Percentiles rank a stretch among this genome's conserved stretches.
These are phyloP conservation scores for Trichosporon coremiiforme DNA, from an alignment of 1,284 basidiomycete species.

Conservation along the genomic window DNA sequence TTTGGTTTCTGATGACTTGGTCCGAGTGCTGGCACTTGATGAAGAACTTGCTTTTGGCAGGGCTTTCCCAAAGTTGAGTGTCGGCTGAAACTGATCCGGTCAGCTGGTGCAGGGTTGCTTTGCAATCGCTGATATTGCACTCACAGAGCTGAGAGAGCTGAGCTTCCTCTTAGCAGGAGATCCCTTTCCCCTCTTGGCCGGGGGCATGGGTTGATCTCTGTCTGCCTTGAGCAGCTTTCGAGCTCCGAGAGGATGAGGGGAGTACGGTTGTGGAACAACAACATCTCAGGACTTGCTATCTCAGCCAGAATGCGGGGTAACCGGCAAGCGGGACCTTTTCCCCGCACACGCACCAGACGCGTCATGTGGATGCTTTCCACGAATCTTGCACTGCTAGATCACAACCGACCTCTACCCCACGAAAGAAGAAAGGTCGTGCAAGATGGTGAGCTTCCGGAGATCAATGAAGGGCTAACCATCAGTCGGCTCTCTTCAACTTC, in stretches of 20 bases:
- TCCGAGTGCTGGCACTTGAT: neutral
- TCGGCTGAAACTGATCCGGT: conserved; percentile 42
- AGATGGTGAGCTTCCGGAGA: neutral
- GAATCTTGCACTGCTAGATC: neutral
- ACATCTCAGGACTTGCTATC: conserved; percentile 3
- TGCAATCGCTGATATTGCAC: neutral
- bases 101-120: conserved; percentile 12
- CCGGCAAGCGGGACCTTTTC: conserved; percentile 10
- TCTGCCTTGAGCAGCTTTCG: conserved; percentile 3
- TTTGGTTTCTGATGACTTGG: neutral
- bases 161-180: conserved; percentile 10
- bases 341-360: conserved; percentile 14
- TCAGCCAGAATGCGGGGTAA: conserved; percentile 22
- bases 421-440: conserved; percentile 16
- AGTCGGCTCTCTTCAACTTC: conserved; percentile 99
- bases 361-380: conserved; percentile 15
- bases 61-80: conserved; percentile 36
- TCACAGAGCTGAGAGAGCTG: conserved; percentile 41
- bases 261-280: neutral
- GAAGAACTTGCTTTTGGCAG: neutral
- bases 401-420: conserved; percentile 14
- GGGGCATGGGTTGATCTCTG: conserved; percentile 8
- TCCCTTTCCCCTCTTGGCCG: conserved; percentile 11
- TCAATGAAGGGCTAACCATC: conserved; percentile 10
- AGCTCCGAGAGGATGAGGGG: neutral